Base-by-base conservation (phyloP, 1,284 basidiomycete species). In the Fomes fomentarius region DNA sequence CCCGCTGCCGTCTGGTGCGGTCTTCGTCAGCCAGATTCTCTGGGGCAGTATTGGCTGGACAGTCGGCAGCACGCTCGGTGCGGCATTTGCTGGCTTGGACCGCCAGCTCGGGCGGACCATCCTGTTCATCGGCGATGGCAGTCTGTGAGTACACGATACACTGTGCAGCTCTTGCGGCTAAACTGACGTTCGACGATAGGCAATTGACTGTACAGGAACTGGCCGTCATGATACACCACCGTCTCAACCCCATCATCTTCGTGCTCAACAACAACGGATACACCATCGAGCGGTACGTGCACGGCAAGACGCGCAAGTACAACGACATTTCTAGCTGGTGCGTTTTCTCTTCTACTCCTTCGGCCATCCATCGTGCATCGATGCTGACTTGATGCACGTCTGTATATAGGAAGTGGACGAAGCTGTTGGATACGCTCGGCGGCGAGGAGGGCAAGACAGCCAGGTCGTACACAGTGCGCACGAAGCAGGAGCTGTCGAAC, bases 41-140 rank as follows among this genome's bases (percentile, higher is more conserved):
- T 95, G 90, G 85, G 92, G 92, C 34, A 87, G 84, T 50, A 96
- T 96, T 62, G 94, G 94, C 0, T 96, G 88, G 87, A 85, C 89
- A 14, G 85, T 91, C 38, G 94, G 93, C 69, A 78, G 78, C 35
- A 80, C 83, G 3, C 77, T 94, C 1, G 93, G 93, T 37, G 87
- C 85, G 8, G 84, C 91, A 2, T 75, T 96, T 37, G 96, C 91
- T 4, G 93, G 89, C 1, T 75, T 79, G 42, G 92, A 95, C 50
- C 66, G 76, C 25, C 74, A 77, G 5, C 74, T 87, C 35, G 76
- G 80, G 8, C 78, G 95, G 40, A 87, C 87, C 1, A 87, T 95
- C 48, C 75, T 96, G 45, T 97, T 98, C 70, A 80, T 94, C 21
- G 96, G 96, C 4, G 91, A 94, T 65, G 92, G 91, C 35, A 88